Evolutionary conservation across 2,329 filamentous ascomycete genomes (phyloP).

Genomic region (Hypoxylon sp.): DNA sequence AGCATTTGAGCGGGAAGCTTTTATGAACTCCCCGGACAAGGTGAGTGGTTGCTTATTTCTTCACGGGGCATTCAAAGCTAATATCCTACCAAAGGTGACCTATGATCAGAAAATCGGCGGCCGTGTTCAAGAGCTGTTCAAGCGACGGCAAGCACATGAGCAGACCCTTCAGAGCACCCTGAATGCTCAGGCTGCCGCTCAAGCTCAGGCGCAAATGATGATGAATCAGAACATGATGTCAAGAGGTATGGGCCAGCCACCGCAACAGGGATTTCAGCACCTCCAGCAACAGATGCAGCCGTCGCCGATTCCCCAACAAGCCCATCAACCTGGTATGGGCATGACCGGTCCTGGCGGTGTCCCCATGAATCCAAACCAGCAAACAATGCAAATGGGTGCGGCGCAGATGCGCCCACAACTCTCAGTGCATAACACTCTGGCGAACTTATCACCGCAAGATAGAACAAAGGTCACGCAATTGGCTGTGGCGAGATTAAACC

Average conservation of each 20-base stretch:
- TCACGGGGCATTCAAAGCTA: constrained; percentile 7
- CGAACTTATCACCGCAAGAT: constrained; percentile 59
- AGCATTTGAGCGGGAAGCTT: constrained; percentile 63
- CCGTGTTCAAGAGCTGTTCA: constrained; percentile 63
- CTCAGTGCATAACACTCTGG: constrained; percentile 52
- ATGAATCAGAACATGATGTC: constrained; percentile 68
- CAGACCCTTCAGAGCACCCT: constrained; percentile 63
- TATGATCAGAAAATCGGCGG: constrained; percentile 64
- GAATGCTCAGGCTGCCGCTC: constrained; percentile 58
- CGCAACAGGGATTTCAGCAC: constrained; percentile 68
- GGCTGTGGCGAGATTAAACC: constrained; percentile 57
- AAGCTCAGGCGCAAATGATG: constrained; percentile 61
- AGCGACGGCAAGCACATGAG: constrained; percentile 64
- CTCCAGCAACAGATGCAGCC: constrained; percentile 71
- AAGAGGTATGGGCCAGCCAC: constrained; percentile 62
- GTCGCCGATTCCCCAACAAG: constrained; percentile 64
- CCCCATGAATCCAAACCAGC: constrained; percentile 49
- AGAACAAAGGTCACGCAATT: constrained; percentile 60
- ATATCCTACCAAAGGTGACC: constrained; percentile 55
- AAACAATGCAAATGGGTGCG: constrained; percentile 55
- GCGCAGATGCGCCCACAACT: constrained; percentile 48
- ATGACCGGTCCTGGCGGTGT: constrained; percentile 57
- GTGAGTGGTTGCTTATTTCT: constrained; percentile 52
- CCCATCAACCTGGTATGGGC: constrained; percentile 56
- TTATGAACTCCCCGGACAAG: constrained; percentile 61